phyloP scores from a whole-genome alignment of 495 filamentous ascomycete species.

The Neohortaea acidophila region DNA sequence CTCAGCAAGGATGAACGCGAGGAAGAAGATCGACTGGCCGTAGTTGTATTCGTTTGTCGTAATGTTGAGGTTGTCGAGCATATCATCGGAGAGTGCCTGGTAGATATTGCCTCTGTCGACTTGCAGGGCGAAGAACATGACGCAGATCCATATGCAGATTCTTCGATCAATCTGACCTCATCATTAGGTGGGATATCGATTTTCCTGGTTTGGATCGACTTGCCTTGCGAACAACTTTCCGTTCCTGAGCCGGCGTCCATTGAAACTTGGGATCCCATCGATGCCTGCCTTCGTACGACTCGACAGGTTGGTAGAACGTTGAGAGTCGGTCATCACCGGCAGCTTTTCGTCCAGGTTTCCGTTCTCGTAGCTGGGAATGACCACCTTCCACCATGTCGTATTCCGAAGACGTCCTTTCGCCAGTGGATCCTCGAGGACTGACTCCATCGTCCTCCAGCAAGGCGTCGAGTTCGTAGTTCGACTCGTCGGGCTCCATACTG shows the following conservation, averaged over 20 bases:
- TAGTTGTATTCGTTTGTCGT: constrained; percentile 38
- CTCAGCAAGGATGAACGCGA: constrained; percentile 33
- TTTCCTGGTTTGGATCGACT: not conserved
- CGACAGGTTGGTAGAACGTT: constrained; percentile 41
- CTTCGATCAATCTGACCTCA: constrained; percentile 33
- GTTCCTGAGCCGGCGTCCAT: constrained; percentile 58
- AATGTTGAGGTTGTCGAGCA: constrained; percentile 29
- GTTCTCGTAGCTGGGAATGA: no score
- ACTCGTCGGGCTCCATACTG: not conserved
- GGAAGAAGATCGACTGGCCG: constrained; percentile 29
- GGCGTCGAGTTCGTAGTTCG: not conserved
- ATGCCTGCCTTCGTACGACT: constrained; percentile 52
- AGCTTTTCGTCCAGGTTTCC: no score
- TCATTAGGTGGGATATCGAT: not conserved
- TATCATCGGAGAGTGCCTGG: constrained; percentile 21
- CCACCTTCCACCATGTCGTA: no score
- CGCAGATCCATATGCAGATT: constrained; percentile 49
- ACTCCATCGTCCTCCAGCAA: not conserved
- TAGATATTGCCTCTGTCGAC: constrained; percentile 45
- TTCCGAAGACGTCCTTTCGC: no score
- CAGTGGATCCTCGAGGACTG: no score
- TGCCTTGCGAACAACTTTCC: constrained; percentile 36
- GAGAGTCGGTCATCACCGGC: no score
- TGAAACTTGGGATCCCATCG: constrained; percentile 59
- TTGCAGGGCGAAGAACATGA: constrained; percentile 75